Base-by-base conservation (phyloP, 345 rosid genomes). In the Pugionium cornutum region DNA sequence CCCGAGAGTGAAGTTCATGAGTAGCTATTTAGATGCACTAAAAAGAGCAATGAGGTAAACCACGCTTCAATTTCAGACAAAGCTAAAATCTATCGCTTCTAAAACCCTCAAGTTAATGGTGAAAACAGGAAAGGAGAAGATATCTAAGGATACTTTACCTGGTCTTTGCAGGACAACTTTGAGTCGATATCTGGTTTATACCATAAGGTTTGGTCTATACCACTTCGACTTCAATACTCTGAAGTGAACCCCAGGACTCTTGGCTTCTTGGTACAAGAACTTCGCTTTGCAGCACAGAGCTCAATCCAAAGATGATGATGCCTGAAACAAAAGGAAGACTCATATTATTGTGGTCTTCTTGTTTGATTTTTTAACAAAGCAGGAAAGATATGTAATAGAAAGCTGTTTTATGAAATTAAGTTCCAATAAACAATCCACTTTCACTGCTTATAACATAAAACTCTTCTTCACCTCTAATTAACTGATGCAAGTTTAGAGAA, bases 81-180 rank as follows among this genome's bases (percentile, higher is more conserved):
- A 53, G 44, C 10, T 65, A 4, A 32, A 11, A 10, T 6, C 2
- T 46, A 33, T 48, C 7, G 61, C 51, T 44, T 37, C 56, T 5
- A 9, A 29, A 52, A 7, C 64, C 5, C 18, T 31, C 2, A 70
- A 36, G 36, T 39, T 40, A 53, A 47, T 54, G 41, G 37, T 61
- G 48, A 11, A 33, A 59, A 49, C 78, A 83, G 87, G 81, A 77
- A 83, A 62, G 96, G 91, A 53, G 91, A 86, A 76, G 88, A 91
- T 67, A 77, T 88, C 5, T 67, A 86, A 76, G 94, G 97, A 1
- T 91, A 88, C 72, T 83, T 86, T 37, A 58, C 70, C 6, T 86
- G 96, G 97, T 83, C 96, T 51, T 78, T 91, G 75, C 84, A 86
- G 0, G 97, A 90, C 78, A 81, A 86, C 53, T 87, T 88, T 26